Evolutionary conservation across 176 grass and related monocot species (phyloP), one percentile per base, ranked within the genome.

Genomic region (Eleusine coracana): DNA sequence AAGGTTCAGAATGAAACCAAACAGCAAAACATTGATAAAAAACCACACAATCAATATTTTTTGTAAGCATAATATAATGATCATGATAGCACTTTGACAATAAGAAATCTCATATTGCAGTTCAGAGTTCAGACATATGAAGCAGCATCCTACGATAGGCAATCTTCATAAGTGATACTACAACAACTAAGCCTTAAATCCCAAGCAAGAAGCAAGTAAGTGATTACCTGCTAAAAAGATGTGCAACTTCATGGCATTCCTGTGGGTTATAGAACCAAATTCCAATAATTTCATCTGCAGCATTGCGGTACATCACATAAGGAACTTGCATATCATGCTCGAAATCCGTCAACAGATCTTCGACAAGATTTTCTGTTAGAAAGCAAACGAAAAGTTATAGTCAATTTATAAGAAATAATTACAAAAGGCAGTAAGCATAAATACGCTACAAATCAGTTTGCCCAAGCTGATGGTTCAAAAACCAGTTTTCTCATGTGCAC

Each of bases 181-280:
- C 16, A 13, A 13, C 70, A 31, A 21, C 14, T 58, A 6, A 10
- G 7, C 20, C 38, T 3, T 7, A 5, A 77, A 52, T 16, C 48
- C 48, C 80, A 75, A 6, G 37, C 13, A 25, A 39, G 12, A 25
- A 20, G 50, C 20, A 64, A 41, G 31, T 65, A 77, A 39, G 52
- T 59, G 40, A 9, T 48, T 86, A 94, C 88, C 92, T 91, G 17
- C 21, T 74, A 29, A 94, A 88, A 86, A 94, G 59, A 81, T 64
- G 63, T 84, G 50, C 86, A 39, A 88, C 80, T 86, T 87, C 75
- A 91, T 86, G 51, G 86, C 88, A 94, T 70, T 94, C 92, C 62
- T 88, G 56, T 64, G 83, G 84, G 48, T 91, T 64, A 66, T 88
- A 88, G 73, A 94, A 91, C 88, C 92, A 94, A 65, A 94, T 94